A percentile compares a stretch with the other conserved stretches of the same genome.
phyloP scores from a whole-genome alignment of 495 filamentous ascomycete genomes.

The Hypoxylon fuscum region DNA sequence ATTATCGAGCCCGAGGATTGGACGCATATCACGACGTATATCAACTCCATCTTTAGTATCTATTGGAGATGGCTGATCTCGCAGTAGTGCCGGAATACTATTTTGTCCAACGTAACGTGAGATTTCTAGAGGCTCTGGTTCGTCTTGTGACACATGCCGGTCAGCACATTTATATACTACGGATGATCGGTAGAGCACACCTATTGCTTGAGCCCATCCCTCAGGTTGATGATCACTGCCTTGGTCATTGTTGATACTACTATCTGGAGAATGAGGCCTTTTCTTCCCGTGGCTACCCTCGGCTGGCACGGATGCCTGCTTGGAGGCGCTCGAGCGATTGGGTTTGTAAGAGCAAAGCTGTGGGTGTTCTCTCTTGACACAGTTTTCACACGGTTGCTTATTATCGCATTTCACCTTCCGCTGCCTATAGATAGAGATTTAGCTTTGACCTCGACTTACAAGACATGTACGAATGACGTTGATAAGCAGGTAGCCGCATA shows the following conservation, averaged over 20 bases:
- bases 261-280: constrained; percentile 57
- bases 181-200: constrained; percentile 40
- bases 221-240: constrained; percentile 53
- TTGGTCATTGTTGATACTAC: constrained; percentile 45
- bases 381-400: constrained; percentile 76
- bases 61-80: constrained; percentile 64
- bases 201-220: constrained; percentile 49
- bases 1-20: constrained; percentile 83
- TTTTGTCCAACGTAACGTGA: constrained; percentile 73
- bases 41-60: constrained; percentile 57
- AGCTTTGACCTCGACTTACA: constrained; percentile 15
- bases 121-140: constrained; percentile 69
- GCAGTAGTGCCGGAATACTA: constrained; percentile 71
- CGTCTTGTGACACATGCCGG: constrained; percentile 54
- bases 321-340: constrained; percentile 65
- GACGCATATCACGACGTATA: constrained; percentile 73
- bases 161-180: constrained; percentile 26
- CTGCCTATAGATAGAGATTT: constrained; percentile 56
- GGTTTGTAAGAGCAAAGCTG: constrained; percentile 78
- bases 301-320: constrained; percentile 48
- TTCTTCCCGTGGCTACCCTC: constrained; percentile 49
- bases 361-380: constrained; percentile 76
- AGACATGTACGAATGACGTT: neutral
- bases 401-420: constrained; percentile 81
- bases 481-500: constrained; percentile 14